Evolutionary conservation across 768 basidiomycete genomes (phyloP).

Genomic region (Austroboletus eburneus): DNA sequence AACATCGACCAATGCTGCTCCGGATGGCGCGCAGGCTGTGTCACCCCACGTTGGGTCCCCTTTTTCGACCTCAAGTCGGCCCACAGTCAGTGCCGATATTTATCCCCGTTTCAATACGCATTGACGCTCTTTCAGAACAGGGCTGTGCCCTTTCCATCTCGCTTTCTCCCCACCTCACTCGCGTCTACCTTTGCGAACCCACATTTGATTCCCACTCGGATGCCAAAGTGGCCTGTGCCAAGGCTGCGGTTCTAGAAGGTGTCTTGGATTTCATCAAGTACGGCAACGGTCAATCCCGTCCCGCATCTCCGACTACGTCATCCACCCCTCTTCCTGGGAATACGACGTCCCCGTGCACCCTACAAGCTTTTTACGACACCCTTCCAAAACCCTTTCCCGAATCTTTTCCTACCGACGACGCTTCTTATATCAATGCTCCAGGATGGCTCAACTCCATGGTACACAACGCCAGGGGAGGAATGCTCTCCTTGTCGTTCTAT

Average conservation of each 20-base stretch:
- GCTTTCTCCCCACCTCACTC: conserved; percentile 45
- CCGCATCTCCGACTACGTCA: conserved; percentile 18
- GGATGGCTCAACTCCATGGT: conserved; percentile 49
- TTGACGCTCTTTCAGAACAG: conserved; percentile 32
- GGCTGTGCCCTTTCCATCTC: conserved; percentile 58
- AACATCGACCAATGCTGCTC: conserved; percentile 52
- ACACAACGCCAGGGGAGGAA: conserved; percentile 50
- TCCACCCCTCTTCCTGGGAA: conserved; percentile 4
- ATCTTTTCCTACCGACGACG: conserved; percentile 41
- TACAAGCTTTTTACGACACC: conserved; percentile 60
- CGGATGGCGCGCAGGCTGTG: conserved; percentile 49
- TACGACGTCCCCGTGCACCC: conserved; percentile 29
- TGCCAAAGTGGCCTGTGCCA: conserved; percentile 54
- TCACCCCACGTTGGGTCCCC: conserved; percentile 51
- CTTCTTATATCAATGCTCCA: conserved; percentile 50
- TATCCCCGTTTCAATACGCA: neutral
- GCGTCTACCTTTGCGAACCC: conserved; percentile 50
- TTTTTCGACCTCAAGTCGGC: conserved; percentile 44
- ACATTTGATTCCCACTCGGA: conserved; percentile 36
- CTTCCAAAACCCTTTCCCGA: conserved; percentile 65
- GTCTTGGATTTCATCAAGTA: conserved; percentile 56
- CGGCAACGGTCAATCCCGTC: conserved; percentile 48
- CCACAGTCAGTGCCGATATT: conserved; percentile 35
- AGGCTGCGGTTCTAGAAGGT: conserved; percentile 47
- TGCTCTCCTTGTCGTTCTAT: conserved; percentile 39